A percentile compares a stretch with the other conserved stretches of the same genome.
Conservation (phyloP, 306 rosid genomes). For the Oemleria cerasiformis region DNA sequence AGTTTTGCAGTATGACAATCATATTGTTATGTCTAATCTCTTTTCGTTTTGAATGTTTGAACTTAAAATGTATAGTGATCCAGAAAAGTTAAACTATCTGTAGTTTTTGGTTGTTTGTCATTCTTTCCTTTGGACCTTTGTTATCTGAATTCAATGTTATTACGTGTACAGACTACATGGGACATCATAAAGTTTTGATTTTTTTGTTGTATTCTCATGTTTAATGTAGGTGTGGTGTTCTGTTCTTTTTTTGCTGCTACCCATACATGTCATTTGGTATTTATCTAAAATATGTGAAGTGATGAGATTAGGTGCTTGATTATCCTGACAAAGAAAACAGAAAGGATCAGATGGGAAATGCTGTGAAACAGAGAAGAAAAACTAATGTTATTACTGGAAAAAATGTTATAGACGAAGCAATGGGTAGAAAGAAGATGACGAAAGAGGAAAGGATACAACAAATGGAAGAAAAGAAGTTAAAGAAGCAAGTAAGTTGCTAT, state of each 20-base stretch:
- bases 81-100: neutral
- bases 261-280: neutral
- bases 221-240: neutral
- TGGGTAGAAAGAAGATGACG: conserved; percentile 53
- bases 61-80: neutral
- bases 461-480: conserved; percentile 77
- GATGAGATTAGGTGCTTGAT: conserved; percentile 35
- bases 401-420: conserved; percentile 26
- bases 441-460: conserved; percentile 66
- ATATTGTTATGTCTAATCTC: neutral
- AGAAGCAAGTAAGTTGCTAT: conserved; percentile 56
- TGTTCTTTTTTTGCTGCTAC: neutral
- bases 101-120: neutral
- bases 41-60: neutral
- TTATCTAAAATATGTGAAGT: conserved; percentile 3
- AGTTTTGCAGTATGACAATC: neutral
- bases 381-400: conserved; percentile 30
- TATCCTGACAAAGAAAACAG: conserved; percentile 37
- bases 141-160: neutral
- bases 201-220: neutral
- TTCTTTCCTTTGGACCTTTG: neutral
- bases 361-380: conserved; percentile 22
- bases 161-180: neutral
- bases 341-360: conserved; percentile 40
- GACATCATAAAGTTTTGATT: neutral